Evolutionary conservation across 352 stramenopile genomes (phyloP).

Genomic region (Pythium rishiriense): DNA sequence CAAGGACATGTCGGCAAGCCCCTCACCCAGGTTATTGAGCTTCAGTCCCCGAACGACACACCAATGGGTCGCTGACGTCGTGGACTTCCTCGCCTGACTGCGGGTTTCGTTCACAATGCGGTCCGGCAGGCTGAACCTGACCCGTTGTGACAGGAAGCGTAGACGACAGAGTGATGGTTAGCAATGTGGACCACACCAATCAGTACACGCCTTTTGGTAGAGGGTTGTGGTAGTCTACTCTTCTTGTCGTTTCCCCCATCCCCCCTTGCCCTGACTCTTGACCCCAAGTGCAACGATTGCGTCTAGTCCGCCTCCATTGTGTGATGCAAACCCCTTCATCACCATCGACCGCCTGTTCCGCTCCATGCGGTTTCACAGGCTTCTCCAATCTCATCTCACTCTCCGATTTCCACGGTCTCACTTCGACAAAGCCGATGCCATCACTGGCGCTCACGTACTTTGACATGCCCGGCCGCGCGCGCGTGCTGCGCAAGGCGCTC

Average conservation of each 20-base stretch:
- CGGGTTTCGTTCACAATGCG: not conserved
- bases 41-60: not conserved
- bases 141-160: conserved; percentile 3
- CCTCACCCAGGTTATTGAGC: not conserved
- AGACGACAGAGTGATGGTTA: not conserved
- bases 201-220: not conserved
- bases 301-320: no score
- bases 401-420: no score
- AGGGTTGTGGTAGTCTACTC: conserved; percentile 10
- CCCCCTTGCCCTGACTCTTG: no score
- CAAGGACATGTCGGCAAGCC: not conserved
- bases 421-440: no score
- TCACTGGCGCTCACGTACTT: conserved; percentile 38
- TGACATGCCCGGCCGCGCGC: conserved; percentile 30
- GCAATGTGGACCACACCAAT: not conserved
- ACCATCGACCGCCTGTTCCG: no score
- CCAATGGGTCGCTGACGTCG: not conserved
- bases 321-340: no score
- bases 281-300: no score
- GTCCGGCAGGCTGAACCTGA: not conserved
- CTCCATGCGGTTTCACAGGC: no score
- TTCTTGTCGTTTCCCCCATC: conserved; percentile 16
- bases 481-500: conserved; percentile 28
- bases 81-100: conserved; percentile 12
- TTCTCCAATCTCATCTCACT: no score